Evolutionary conservation across 257 asterid genomes (phyloP).

Genomic region (Rubia yunnanensis): DNA sequence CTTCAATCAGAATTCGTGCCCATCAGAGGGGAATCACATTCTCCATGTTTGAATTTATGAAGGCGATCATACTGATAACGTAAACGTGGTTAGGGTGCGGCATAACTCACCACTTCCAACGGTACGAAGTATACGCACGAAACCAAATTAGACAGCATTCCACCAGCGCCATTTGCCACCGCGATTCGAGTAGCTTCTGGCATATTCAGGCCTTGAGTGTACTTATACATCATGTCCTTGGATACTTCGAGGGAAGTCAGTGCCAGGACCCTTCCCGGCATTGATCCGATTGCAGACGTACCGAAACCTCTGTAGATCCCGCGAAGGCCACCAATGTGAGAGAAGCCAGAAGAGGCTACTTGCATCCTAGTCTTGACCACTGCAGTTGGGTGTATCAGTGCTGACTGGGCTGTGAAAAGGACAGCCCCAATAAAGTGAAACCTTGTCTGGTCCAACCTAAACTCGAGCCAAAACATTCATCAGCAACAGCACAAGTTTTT

Average conservation of each 20-base stretch:
- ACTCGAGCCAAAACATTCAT: slow-evolving; percentile 1
- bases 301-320: slow-evolving; percentile 88
- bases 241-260: slow-evolving; percentile 82
- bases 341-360: slow-evolving; percentile 60
- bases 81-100: neutral
- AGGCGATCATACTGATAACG: neutral
- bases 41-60: no score
- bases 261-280: slow-evolving; percentile 91
- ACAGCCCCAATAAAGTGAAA: slow-evolving; percentile 85
- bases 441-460: slow-evolving; percentile 81
- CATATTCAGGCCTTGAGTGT: slow-evolving; percentile 47
- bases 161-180: slow-evolving; percentile 72
- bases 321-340: slow-evolving; percentile 46
- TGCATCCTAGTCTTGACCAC: slow-evolving; percentile 94
- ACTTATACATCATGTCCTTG: slow-evolving; percentile 61
- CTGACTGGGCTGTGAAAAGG: slow-evolving; percentile 79
- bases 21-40: no score
- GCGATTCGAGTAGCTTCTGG: slow-evolving; percentile 80
- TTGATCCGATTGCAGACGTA: slow-evolving; percentile 79
- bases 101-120: slow-evolving; percentile 68
- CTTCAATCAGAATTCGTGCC: neutral
- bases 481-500: neutral
- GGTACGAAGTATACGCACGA: slow-evolving; percentile 88
- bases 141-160: slow-evolving; percentile 77
- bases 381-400: slow-evolving; percentile 83